phyloP scores from a whole-genome alignment of 371 early-diverging fungal genomes.

The Mycotypha africana region DNA sequence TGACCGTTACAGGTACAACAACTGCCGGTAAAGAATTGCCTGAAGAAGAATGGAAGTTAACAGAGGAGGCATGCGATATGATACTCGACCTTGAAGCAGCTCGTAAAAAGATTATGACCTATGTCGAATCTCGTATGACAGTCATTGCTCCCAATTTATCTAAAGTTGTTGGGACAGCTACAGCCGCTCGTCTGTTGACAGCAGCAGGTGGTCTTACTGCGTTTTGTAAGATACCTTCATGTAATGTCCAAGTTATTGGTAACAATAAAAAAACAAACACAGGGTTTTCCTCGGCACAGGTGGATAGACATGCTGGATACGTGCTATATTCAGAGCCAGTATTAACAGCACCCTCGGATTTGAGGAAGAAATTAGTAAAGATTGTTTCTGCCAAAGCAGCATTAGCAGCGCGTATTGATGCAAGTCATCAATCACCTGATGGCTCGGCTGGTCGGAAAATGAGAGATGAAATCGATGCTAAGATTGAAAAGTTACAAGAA shows the following conservation, averaged over 20 bases:
- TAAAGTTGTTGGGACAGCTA: slow-evolving; percentile 78
- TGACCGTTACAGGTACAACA: slow-evolving; percentile 89
- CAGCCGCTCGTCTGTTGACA: slow-evolving; percentile 89
- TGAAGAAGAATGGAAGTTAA: slow-evolving; percentile 52
- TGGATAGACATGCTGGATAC: slow-evolving; percentile 72
- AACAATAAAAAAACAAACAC: slow-evolving; percentile 58
- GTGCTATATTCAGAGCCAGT: slow-evolving; percentile 77
- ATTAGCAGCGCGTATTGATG: slow-evolving; percentile 90
- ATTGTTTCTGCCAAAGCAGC: slow-evolving; percentile 79
- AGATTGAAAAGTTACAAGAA: slow-evolving; percentile 81
- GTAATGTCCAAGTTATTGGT: slow-evolving; percentile 74
- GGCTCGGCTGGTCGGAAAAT: slow-evolving; percentile 67
- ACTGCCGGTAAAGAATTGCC: slow-evolving; percentile 67
- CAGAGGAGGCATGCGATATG: slow-evolving; percentile 83
- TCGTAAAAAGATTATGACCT: slow-evolving; percentile 73
- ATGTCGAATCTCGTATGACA: slow-evolving; percentile 90
- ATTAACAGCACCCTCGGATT: slow-evolving; percentile 64
- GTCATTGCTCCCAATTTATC: slow-evolving; percentile 94
- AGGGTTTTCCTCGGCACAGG: slow-evolving; percentile 74
- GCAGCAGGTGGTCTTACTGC: slow-evolving; percentile 88
- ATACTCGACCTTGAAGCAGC: slow-evolving; percentile 69
- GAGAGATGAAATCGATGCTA: slow-evolving; percentile 78
- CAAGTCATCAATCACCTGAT: slow-evolving; percentile 59
- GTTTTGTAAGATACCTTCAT: slow-evolving; percentile 87
- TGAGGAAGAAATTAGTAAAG: slow-evolving; percentile 71